Evolutionary conservation across 495 filamentous ascomycete species (phyloP).

Genomic region (Penicillium roqueforti): DNA sequence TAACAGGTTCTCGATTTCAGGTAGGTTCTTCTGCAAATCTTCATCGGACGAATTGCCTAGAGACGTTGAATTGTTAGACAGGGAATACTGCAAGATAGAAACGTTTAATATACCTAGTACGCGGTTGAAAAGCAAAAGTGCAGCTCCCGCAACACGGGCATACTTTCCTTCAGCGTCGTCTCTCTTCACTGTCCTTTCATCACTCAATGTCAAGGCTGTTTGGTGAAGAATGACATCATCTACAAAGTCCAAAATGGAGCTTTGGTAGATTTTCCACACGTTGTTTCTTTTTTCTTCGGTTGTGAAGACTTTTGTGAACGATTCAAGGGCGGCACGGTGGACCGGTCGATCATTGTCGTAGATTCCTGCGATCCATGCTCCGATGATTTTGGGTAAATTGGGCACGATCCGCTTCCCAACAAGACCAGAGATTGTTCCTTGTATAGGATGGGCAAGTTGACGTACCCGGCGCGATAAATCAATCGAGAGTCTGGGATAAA

Average conservation of each 20-base stretch:
- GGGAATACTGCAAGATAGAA: neutral
- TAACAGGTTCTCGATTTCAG: constrained; percentile 54
- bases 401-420: constrained; percentile 77
- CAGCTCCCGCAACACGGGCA: constrained; percentile 66
- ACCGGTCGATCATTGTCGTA: constrained; percentile 80
- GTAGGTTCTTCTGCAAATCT: constrained; percentile 49
- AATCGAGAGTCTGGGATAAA: constrained; percentile 84
- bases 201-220: constrained; percentile 74
- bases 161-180: constrained; percentile 87
- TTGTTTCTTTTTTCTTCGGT: constrained; percentile 70
- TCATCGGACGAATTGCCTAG: constrained; percentile 42
- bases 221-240: constrained; percentile 71
- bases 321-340: constrained; percentile 67
- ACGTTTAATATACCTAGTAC: constrained; percentile 37
- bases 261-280: constrained; percentile 74
- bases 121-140: constrained; percentile 42
- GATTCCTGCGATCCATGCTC: constrained; percentile 81
- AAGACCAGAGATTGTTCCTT: constrained; percentile 65
- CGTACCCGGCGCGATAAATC: constrained; percentile 84
- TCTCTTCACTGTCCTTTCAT: constrained; percentile 73
- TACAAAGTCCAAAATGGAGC: constrained; percentile 73
- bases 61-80: neutral
- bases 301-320: constrained; percentile 66
- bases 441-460: constrained; percentile 71
- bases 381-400: constrained; percentile 69